Percentiles rank a stretch among this genome's conserved stretches.
phyloP scores from a whole-genome alignment of 2,329 filamentous ascomycete species.

The Fusarium sp. region DNA sequence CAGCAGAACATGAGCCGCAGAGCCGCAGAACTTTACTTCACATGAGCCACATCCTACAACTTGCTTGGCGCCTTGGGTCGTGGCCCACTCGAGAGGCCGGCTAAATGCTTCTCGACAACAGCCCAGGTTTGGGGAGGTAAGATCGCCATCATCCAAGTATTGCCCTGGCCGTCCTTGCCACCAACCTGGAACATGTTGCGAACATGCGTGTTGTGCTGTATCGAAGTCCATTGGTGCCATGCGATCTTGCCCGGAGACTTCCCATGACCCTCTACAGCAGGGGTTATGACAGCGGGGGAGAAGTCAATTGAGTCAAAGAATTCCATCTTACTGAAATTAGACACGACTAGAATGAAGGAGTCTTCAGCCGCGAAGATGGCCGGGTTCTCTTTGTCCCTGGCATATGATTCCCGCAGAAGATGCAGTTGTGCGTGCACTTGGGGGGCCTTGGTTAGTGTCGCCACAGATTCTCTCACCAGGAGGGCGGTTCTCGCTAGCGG shows the following conservation, averaged over 20 bases:
- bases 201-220: not conserved
- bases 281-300: not conserved
- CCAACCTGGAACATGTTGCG: constrained; percentile 17
- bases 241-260: constrained; percentile 2
- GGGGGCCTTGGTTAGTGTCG: not conserved
- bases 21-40: constrained; percentile 1
- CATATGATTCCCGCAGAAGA: not conserved
- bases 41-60: not conserved
- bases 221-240: constrained; percentile 7
- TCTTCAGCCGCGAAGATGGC: not conserved
- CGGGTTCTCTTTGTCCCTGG: not conserved
- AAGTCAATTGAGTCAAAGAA: constrained; percentile 12
- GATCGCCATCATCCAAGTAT: constrained; percentile 15
- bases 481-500: constrained; percentile 8
- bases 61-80: not conserved
- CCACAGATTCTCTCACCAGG: constrained; percentile 2
- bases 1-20: not conserved
- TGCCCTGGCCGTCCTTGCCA: not conserved
- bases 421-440: constrained; percentile 3
- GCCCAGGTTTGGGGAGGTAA: not conserved
- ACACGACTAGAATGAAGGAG: not conserved
- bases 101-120: constrained; percentile 3
- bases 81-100: not conserved
- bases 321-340: constrained; percentile 2
- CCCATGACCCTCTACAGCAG: not conserved